Evolutionary conservation across 202 grass and related monocot genomes (phyloP), one percentile per base, ranked within the genome.

Genomic region (Schoenoplectus tabernaemontani): DNA sequence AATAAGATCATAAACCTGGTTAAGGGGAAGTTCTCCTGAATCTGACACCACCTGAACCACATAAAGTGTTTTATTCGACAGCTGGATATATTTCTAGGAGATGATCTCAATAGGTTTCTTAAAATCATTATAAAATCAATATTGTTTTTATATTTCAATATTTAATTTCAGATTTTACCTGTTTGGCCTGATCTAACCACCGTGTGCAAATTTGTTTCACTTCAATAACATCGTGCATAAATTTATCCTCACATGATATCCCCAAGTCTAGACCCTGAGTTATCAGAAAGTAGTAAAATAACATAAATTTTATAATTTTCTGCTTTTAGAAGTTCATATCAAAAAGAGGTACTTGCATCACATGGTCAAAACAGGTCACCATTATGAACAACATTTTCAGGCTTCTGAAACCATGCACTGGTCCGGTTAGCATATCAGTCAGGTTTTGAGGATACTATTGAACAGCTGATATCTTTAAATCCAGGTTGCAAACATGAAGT

Each of bases 1-100:
- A 64, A 93, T 86, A 82, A 93, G 85, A 62, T 70, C 81, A 83
- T 93, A 90, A 8, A 97, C 89, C 66, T 88, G 86, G 76, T 88
- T 82, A 53, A 97, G 82, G 23, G 87, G 72, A 83, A 93, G 89
- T 46, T 88, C 77, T 70, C 93, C 93, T 43, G 91, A 97, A 91
- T 93, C 91, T 42, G 56, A 81, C 2, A 76, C 54, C 78, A 84
- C 87, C 94, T 97, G 74, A 48, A 83, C 16, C 63, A 87, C 30
- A 36, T 32, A 41, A 82, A 82, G 60, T 61, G 6, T 90, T 72
- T 58, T 60, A 51, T 19, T 23, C 32, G n/a, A 72, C 44, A 33
- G 69, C 69, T 12, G 7, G 4, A n/a, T 51, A 32, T 17, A 73
- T 73, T 51, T 26, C 24, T 43, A 51, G 44, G 15, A 53, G 19